Conservation (phyloP, 345 rosid species). For the Microthlaspi erraticum region DNA sequence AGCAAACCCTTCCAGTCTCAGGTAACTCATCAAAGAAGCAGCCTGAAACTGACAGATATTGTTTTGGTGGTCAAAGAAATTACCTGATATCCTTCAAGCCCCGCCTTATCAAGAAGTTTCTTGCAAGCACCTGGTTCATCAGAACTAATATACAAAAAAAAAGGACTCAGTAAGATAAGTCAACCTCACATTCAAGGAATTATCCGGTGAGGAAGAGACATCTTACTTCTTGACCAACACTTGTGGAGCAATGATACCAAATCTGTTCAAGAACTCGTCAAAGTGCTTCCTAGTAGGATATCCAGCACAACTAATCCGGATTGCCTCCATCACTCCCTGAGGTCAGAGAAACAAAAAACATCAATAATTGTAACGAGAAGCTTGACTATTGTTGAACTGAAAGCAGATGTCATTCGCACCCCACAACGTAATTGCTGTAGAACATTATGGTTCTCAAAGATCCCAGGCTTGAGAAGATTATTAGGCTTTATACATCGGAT, state of each 20-base stretch:
- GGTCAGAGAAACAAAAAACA: neutral
- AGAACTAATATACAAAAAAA: conserved; percentile 49
- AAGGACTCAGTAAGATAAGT: conserved; percentile 19
- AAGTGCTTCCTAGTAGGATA: conserved; percentile 92
- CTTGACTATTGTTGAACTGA: conserved; percentile 4
- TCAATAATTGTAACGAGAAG: conserved; percentile 16
- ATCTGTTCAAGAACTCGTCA: conserved; percentile 85
- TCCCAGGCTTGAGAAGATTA: conserved; percentile 93
- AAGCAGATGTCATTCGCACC: conserved; percentile 58
- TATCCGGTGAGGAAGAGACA: conserved; percentile 24
- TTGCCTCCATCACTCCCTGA: conserved; percentile 99
- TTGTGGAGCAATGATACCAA: conserved; percentile 82
- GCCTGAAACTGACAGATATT: conserved; percentile 9
- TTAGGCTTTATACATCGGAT: conserved; percentile 99
- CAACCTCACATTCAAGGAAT: conserved; percentile 3
- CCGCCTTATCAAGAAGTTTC: conserved; percentile 80
- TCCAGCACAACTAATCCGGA: conserved; percentile 98
- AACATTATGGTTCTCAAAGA: conserved; percentile 87
- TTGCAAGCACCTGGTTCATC: conserved; percentile 87
- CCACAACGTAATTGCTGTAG: conserved; percentile 96
- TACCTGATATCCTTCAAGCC: conserved; percentile 94
- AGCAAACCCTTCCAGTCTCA: conserved; percentile 34
- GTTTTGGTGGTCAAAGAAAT: conserved; percentile 21
- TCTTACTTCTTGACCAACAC: conserved; percentile 76
- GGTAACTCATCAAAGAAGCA: conserved; percentile 35